Conservation (phyloP, 1,284 basidiomycete genomes). For the Naganishia liquefaciens region DNA sequence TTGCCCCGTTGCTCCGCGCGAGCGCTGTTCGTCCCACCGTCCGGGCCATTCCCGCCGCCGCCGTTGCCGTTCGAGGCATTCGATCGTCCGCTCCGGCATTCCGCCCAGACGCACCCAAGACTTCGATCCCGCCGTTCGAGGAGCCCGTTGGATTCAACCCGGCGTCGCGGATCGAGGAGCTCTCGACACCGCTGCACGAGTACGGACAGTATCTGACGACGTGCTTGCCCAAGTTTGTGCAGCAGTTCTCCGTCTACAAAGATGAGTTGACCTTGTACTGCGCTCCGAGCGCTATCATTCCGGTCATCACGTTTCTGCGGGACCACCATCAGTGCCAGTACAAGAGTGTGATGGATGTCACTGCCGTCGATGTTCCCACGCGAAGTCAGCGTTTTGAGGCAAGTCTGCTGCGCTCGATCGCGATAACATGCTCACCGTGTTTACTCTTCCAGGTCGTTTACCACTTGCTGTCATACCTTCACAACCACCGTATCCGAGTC, state of each 20-base stretch:
- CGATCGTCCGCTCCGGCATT: constrained; percentile 16
- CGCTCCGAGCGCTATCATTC: constrained; percentile 77
- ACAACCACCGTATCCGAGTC: constrained; percentile 78
- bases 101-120: constrained; percentile 28
- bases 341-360: constrained; percentile 90
- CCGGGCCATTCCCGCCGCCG: constrained; percentile 8
- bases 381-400: constrained; percentile 88
- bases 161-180: constrained; percentile 66
- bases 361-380: constrained; percentile 93
- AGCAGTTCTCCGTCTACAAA: constrained; percentile 97
- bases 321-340: constrained; percentile 97
- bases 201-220: constrained; percentile 89
- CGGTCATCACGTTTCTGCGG: constrained; percentile 87
- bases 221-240: constrained; percentile 89
- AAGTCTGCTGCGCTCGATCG: constrained; percentile 29
- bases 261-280: constrained; percentile 86
- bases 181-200: constrained; percentile 74
- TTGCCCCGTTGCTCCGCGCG: constrained; percentile 12
- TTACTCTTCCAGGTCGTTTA: constrained; percentile 71
- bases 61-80: constrained; percentile 11
- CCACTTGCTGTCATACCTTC: constrained; percentile 81
- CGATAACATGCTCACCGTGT: not conserved
- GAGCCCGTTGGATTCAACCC: constrained; percentile 86
- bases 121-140: constrained; percentile 71
- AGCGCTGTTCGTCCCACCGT: constrained; percentile 8